Percentiles rank a stretch among this genome's conserved stretches.
Evolutionary conservation across 1,284 basidiomycete species (phyloP).

Genomic region (Trametes hirsuta): DNA sequence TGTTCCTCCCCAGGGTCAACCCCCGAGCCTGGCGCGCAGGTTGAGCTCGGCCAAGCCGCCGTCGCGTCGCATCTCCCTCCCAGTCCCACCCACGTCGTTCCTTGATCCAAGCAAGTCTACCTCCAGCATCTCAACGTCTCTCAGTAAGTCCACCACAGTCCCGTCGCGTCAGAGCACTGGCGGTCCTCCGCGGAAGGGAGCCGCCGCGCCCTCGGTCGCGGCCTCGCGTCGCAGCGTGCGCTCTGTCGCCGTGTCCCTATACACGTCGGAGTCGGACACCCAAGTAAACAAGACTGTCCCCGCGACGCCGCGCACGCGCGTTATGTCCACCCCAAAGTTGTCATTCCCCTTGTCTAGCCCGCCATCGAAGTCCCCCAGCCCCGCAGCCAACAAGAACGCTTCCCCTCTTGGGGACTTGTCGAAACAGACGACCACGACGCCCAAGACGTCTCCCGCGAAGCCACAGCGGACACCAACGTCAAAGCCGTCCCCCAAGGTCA

Average conservation of each 20-base stretch:
- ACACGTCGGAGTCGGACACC: slow-evolving; percentile 30
- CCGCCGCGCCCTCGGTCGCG: slow-evolving; percentile 26
- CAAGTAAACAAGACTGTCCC: slow-evolving; percentile 37
- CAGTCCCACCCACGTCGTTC: slow-evolving; percentile 33
- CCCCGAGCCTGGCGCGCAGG: slow-evolving; percentile 20
- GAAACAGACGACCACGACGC: slow-evolving; percentile 17
- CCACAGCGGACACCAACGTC: slow-evolving; percentile 23
- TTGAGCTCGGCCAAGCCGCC: slow-evolving; percentile 19
- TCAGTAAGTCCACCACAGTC: slow-evolving; percentile 26
- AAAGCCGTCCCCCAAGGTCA: slow-evolving; percentile 25
- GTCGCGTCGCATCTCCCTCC: slow-evolving; percentile 29
- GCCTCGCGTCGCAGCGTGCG: slow-evolving; percentile 30
- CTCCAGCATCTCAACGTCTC: slow-evolving; percentile 26
- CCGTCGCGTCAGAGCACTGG: slow-evolving; percentile 29
- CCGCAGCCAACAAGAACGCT: slow-evolving; percentile 28
- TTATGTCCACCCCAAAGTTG: slow-evolving; percentile 32
- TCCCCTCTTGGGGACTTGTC: slow-evolving; percentile 25
- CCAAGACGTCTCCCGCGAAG: slow-evolving; percentile 26
- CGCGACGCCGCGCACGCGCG: slow-evolving; percentile 40
- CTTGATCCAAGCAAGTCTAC: slow-evolving; percentile 29
- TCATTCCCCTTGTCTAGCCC: slow-evolving; percentile 19
- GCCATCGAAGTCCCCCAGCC: slow-evolving; percentile 22
- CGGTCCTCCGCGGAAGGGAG: slow-evolving; percentile 21
- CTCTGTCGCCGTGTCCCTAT: slow-evolving; percentile 34
- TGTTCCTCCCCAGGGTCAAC: slow-evolving; percentile 30